A percentile compares a stretch with the other conserved stretches of the same genome.
Evolutionary conservation across 306 rosid species (phyloP).

Genomic region (Sicyos baderoa): DNA sequence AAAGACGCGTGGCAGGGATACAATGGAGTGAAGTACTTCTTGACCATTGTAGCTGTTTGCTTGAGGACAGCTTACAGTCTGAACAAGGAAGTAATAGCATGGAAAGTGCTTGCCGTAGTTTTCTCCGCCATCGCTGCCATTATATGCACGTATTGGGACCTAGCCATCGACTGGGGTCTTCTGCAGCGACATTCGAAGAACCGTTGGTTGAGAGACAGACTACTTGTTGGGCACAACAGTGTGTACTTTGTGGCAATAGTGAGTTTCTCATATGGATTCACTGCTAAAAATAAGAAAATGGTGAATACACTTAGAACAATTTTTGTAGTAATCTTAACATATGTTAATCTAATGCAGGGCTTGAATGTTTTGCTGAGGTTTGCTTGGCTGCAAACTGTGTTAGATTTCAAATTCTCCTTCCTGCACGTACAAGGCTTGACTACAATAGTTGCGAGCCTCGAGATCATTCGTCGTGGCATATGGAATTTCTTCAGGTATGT

Average conservation of each 20-base stretch:
- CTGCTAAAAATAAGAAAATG: not conserved
- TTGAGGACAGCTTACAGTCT: slow-evolving; percentile 40
- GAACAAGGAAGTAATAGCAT: slow-evolving; percentile 23
- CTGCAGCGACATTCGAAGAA: slow-evolving; percentile 46
- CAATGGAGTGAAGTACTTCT: slow-evolving; percentile 46
- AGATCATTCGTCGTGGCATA: slow-evolving; percentile 64
- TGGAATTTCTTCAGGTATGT: slow-evolving; percentile 66
- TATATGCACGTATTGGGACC: slow-evolving; percentile 54
- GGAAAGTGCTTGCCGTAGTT: slow-evolving; percentile 33
- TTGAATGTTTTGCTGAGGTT: slow-evolving; percentile 59
- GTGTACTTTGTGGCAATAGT: slow-evolving; percentile 58
- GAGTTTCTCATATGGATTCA: slow-evolving; percentile 17
- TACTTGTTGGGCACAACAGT: slow-evolving; percentile 35
- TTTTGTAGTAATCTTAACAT: not conserved
- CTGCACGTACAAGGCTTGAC: slow-evolving; percentile 37
- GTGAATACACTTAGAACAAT: no score
- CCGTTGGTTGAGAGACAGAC: slow-evolving; percentile 65
- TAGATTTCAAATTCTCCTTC: slow-evolving; percentile 28
- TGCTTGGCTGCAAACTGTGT: slow-evolving; percentile 60
- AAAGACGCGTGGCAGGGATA: slow-evolving; percentile 56
- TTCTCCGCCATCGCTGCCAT: slow-evolving; percentile 45
- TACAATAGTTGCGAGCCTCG: slow-evolving; percentile 40
- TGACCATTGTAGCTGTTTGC: slow-evolving; percentile 50
- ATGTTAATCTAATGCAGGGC: slow-evolving; percentile 31
- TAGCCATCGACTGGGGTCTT: slow-evolving; percentile 66